These are phyloP conservation scores for Cadophora malorum DNA, from an alignment of 2,329 filamentous ascomycete species.

Conservation along the genomic window DNA sequence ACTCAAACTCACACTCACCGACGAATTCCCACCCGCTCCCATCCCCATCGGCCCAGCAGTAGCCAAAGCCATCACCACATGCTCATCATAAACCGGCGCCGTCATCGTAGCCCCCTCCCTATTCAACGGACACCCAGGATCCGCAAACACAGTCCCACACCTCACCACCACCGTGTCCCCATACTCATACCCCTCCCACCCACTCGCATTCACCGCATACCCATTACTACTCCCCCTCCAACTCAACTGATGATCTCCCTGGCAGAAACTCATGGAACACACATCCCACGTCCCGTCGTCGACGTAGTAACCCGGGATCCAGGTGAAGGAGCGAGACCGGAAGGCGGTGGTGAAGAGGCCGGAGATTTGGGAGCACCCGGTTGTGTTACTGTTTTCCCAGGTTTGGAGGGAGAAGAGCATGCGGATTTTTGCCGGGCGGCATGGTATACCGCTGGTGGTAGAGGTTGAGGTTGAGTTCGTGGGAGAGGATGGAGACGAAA, in stretches of 20 bases:
- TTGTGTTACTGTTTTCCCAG: background rate
- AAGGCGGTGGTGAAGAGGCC: conserved; percentile 6
- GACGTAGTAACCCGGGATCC: conserved; percentile 4
- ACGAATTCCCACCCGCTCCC: background rate
- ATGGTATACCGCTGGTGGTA: too few relatives aligned
- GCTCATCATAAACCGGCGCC: background rate
- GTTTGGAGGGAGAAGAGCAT: conserved; percentile 7
- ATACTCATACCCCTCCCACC: conserved; percentile 3
- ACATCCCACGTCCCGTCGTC: background rate
- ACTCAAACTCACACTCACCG: background rate
- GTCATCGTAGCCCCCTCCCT: background rate
- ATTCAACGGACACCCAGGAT: conserved; percentile 1
- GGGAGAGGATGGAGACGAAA: background rate
- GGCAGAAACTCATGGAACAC: background rate
- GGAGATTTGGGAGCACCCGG: conserved; percentile 7
- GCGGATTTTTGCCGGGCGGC: too few relatives aligned
- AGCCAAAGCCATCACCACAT: background rate
- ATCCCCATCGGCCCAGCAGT: too few relatives aligned
- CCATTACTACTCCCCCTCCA: background rate
- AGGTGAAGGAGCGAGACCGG: background rate
- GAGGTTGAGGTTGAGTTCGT: background rate
- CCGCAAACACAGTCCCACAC: conserved; percentile 4
- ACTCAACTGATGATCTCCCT: conserved; percentile 6
- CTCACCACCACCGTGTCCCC: background rate
- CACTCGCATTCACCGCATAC: background rate